Percentiles rank a stretch among this genome's conserved stretches.
Conservation (phyloP, 2,329 filamentous ascomycete genomes). For the Aspergillus felis region DNA sequence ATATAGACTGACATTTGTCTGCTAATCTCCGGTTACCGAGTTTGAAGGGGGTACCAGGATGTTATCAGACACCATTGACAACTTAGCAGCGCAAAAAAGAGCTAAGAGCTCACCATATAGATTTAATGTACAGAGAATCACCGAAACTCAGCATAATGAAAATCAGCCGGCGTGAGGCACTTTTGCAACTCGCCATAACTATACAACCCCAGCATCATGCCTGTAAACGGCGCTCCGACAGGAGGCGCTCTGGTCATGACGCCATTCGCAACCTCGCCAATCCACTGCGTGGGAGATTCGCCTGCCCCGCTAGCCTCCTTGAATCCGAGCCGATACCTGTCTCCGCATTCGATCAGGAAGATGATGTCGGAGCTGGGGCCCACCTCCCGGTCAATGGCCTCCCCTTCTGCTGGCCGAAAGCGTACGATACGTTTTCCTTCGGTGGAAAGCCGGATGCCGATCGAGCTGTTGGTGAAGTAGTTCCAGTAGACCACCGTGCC, state of each 20-base stretch:
- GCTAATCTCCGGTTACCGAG: too few species aligned
- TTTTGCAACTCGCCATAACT: constrained; percentile 40
- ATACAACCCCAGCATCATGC: constrained; percentile 47
- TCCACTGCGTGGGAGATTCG: constrained; percentile 16
- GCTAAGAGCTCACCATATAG: too few species aligned
- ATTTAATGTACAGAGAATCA: background rate
- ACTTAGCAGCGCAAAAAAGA: too few species aligned
- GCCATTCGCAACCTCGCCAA: constrained; percentile 27
- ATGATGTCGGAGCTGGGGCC: constrained; percentile 15
- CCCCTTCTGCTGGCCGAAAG: constrained; percentile 21
- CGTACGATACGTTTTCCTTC: constrained; percentile 20
- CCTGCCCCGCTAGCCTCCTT: constrained; percentile 5
- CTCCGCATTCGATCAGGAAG: constrained; percentile 29
- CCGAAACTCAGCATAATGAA: constrained; percentile 28
- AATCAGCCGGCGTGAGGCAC: constrained; percentile 41
- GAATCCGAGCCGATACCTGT: constrained; percentile 28
- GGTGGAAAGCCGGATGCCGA: constrained; percentile 35
- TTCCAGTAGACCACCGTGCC: constrained; percentile 55
- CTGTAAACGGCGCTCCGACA: constrained; percentile 42
- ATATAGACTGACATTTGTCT: too few species aligned
- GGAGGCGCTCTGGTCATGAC: constrained; percentile 35
- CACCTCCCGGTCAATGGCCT: constrained; percentile 12
- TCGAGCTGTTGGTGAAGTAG: constrained; percentile 43
- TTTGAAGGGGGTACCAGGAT: too few species aligned
- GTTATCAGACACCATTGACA: too few species aligned